A percentile compares a stretch with the other conserved stretches of the same genome.
phyloP scores from a whole-genome alignment of 2,329 filamentous ascomycete species.

The Aspergillus oerlinghausenensis region DNA sequence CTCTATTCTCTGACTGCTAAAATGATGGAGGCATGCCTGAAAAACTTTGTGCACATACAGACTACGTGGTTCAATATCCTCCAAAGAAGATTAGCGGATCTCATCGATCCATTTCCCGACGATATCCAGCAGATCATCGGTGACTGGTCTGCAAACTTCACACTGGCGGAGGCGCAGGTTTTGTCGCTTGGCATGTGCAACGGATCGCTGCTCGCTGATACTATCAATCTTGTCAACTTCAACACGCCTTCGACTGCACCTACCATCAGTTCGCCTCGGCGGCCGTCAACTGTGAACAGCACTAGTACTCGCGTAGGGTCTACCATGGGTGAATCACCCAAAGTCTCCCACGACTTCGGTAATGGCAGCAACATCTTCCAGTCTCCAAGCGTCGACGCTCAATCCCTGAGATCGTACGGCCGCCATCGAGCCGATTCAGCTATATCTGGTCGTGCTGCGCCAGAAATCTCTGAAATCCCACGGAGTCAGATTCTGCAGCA shows the following conservation, averaged over 20 bases:
- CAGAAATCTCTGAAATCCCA: slow-evolving; percentile 53
- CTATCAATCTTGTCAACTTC: slow-evolving; percentile 57
- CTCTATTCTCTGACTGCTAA: slow-evolving; percentile 77
- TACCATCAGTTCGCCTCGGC: slow-evolving; percentile 38
- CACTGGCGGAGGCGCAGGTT: slow-evolving; percentile 67
- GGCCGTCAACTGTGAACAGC: slow-evolving; percentile 50
- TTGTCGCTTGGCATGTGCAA: slow-evolving; percentile 73
- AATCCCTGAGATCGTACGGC: slow-evolving; percentile 24
- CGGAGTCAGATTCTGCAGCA: slow-evolving; percentile 48
- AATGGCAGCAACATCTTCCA: slow-evolving; percentile 63
- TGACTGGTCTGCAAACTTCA: slow-evolving; percentile 74
- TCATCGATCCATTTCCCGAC: slow-evolving; percentile 64
- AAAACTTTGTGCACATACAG: slow-evolving; percentile 80
- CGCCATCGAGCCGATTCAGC: slow-evolving; percentile 55
- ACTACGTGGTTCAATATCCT: slow-evolving; percentile 76
- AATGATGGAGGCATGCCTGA: slow-evolving; percentile 76
- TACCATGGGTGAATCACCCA: slow-evolving; percentile 60
- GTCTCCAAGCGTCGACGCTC: slow-evolving; percentile 47
- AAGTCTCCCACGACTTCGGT: slow-evolving; percentile 61
- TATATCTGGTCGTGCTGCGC: slow-evolving; percentile 46
- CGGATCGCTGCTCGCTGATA: slow-evolving; percentile 57
- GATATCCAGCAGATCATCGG: slow-evolving; percentile 69
- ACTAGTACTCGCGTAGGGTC: slow-evolving; percentile 56
- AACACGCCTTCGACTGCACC: slow-evolving; percentile 46
- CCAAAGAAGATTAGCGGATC: slow-evolving; percentile 73